A percentile compares a stretch with the other conserved stretches of the same genome.
These are phyloP conservation scores for Strigomonas culicis DNA, from an alignment of 208 protist species.

Conservation along the genomic window DNA sequence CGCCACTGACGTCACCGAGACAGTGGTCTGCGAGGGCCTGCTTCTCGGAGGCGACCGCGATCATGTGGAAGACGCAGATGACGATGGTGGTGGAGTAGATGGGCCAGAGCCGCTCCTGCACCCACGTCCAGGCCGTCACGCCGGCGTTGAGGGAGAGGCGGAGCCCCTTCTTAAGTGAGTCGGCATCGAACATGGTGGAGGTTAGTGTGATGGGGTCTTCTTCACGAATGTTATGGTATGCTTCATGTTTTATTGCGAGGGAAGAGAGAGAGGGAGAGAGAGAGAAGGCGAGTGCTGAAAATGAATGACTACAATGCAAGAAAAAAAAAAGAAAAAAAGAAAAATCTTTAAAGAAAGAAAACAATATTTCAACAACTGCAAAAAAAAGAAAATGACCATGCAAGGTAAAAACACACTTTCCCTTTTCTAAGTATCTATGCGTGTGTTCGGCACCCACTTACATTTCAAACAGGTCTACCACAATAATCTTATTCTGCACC, in stretches of 20 bases:
- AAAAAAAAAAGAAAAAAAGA: background rate
- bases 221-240: no score
- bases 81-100: conserved; percentile 73
- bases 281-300: background rate
- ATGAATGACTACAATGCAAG: background rate
- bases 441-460: background rate
- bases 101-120: conserved; percentile 69
- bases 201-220: background rate
- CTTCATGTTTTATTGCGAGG: no score
- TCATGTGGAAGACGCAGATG: conserved; percentile 71
- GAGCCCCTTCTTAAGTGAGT: conserved; percentile 26
- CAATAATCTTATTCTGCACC: conserved; percentile 49
- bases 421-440: no score
- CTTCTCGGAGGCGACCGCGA: conserved; percentile 74
- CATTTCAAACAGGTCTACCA: conserved; percentile 66
- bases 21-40: conserved; percentile 84
- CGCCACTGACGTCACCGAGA: conserved; percentile 16
- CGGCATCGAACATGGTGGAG: background rate
- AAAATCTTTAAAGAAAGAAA: no score
- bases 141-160: conserved; percentile 17
- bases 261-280: no score
- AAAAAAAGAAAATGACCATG: no score
- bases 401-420: no score
- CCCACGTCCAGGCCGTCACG: conserved; percentile 42
- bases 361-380: no score